Evolutionary conservation across 1,284 basidiomycete species (phyloP), one percentile per base, ranked within the genome.

Genomic region (Porodaedalea pini): DNA sequence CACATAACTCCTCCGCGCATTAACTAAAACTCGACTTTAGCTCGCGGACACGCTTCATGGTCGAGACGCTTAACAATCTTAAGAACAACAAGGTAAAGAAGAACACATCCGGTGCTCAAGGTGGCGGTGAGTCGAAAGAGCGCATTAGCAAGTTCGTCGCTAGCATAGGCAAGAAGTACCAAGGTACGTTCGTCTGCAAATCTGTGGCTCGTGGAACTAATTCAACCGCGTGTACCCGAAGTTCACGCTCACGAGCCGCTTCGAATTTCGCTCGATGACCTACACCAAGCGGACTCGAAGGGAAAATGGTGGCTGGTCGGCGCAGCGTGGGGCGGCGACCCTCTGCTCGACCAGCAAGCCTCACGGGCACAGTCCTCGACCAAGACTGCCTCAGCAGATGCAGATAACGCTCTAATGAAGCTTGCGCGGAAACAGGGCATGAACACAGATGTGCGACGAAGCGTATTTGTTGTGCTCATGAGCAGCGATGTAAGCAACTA

Each of bases 281-380:
- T 99, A 8, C 87, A 85, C 58, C 83, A 86, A 1, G 90, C 94
- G 0, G 86, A 92, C 56, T 89, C 81, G 29, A 91, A 87, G 66
- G 97, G 97, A 2, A 97, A 96, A 73, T 99, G 97, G 97, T 99
- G 97, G 97, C 78, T 98, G 1, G 92, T 98, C 36, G 97, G 96
- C 25, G 93, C 96, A 0, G 96, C 92, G 1, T 99, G 96, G 96
- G 82, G 83, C 27, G 96, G 96, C 0, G 88, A 98, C 66, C 92
- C 93, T 2, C 78, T 98, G 1, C 78, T 88, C 23, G 90, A 94
- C 58, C 80, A 77, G 51, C 78, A 81, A 62, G 75, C 70, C 11
- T 66, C 74, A 40, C 62, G 60, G 2, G 65, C 68, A 4, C 65
- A 74, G 65, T 45, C 69, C 58, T 63, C 59, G 52, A 19, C 13